Evolutionary conservation across 108 stramenopile species (phyloP), one percentile per base, ranked within the genome.

Genomic region (Nitzschia sp.): DNA sequence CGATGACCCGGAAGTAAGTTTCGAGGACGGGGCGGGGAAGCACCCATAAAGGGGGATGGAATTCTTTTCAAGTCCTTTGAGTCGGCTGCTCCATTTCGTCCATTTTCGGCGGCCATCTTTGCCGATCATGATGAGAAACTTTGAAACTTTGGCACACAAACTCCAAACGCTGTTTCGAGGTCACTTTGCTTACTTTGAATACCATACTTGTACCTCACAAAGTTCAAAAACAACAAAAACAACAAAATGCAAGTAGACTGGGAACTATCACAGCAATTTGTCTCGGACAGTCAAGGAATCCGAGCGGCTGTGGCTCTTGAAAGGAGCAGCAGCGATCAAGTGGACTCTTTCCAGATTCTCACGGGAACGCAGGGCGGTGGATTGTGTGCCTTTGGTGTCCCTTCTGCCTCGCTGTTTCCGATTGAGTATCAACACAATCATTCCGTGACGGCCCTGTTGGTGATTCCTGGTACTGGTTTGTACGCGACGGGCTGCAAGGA

Each of bases 401-500:
- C 80, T 9, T 78, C 77, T 3, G 70, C 59, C 6, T 45, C 67
- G 2, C 33, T 81, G 29, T 32, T 66, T 32, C 72, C 75, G 3
- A 71, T 75, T 38, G 60, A 61, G 3, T 78, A 69, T 64, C 84
- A 76, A 60, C 84, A 85, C 52, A 65, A 80, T 46, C 72, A 81
- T 63, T 66, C 76, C 35, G 74, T 85, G 17, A 75, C 84, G 30
- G 77, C 84, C 9, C 15, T 85, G 8, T 48, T 72, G 9, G 62
- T 61, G 15, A 47, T 59, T n/a, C 8, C 28, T 3, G 41, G 45
- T 0, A 3, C 45, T 16, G 53, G 35, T 15, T 5, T 60, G 32
- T 90, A 90, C 59, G 73, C 74, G 2, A 92, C 89, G 3, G 93
- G 90, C 25, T 92, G 90, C 70, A 91, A 88, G 35, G 93, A 94